phyloP scores from a whole-genome alignment of 1,284 basidiomycete species.

The Ustilago nuda region DNA sequence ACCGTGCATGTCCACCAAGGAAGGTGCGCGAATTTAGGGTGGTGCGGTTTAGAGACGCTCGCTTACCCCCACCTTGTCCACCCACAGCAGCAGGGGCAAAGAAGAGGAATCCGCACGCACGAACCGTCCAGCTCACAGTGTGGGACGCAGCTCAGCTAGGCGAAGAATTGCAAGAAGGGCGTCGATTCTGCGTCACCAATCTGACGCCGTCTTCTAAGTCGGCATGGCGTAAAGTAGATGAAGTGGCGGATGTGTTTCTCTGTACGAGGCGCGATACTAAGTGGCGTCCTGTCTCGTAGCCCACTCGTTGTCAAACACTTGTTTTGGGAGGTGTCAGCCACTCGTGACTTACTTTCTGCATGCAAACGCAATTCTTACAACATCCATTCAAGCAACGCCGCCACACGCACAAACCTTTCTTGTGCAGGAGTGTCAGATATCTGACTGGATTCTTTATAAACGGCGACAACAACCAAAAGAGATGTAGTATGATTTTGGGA shows the following conservation, averaged over 20 bases:
- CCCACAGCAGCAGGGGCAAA: conserved; percentile 1
- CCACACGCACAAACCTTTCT: not conserved
- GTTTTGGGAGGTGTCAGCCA: not conserved
- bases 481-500: too few species aligned
- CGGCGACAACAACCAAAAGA: not conserved
- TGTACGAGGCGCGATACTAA: conserved; percentile 75
- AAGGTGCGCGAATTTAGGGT: conserved; percentile 84
- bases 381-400: not conserved
- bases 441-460: not conserved
- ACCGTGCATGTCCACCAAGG: conserved; percentile 81
- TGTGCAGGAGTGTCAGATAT: not conserved
- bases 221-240: conserved; percentile 76
- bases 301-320: not conserved
- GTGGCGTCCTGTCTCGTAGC: conserved; percentile 70
- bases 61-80: conserved; percentile 21
- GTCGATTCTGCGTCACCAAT: conserved; percentile 74
- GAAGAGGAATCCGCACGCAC: conserved; percentile 40
- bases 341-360: not conserved
- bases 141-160: conserved; percentile 42
- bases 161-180: conserved; percentile 38
- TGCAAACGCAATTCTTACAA: not conserved
- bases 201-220: conserved; percentile 75
- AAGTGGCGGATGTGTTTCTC: conserved; percentile 76
- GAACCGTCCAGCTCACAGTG: conserved; percentile 57
- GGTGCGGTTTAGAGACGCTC: conserved; percentile 79